phyloP scores from a whole-genome alignment of 2,329 filamentous ascomycete genomes.

The Phaeosphaeriaceae sp. region DNA sequence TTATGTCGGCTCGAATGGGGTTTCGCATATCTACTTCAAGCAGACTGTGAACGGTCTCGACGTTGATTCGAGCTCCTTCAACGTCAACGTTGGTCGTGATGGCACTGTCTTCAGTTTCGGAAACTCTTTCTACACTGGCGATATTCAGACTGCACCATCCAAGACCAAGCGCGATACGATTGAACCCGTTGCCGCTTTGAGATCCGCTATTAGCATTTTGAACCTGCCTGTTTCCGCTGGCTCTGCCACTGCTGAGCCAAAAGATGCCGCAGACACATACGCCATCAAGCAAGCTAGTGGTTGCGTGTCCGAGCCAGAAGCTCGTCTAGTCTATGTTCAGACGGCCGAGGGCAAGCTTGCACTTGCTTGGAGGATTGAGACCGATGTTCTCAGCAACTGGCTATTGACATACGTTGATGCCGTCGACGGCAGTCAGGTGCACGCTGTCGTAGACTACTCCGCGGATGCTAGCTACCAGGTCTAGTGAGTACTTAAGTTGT shows the following conservation, averaged over 20 bases:
- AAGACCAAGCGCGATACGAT: conserved; percentile 52
- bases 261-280: conserved; percentile 47
- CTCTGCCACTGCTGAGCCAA: conserved; percentile 50
- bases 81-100: conserved; percentile 64
- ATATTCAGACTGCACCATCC: conserved; percentile 47
- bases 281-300: conserved; percentile 59
- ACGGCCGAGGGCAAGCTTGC: conserved; percentile 57
- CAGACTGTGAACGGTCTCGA: conserved; percentile 66
- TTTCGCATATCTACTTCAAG: conserved; percentile 66
- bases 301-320: conserved; percentile 60
- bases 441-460: conserved; percentile 65
- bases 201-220: conserved; percentile 50
- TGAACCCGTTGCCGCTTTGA: conserved; percentile 55
- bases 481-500: conserved; percentile 49
- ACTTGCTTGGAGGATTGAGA: conserved; percentile 66
- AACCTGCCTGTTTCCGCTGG: conserved; percentile 52
- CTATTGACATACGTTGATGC: conserved; percentile 66
- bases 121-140: conserved; percentile 57
- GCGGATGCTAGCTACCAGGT: conserved; percentile 64
- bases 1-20: conserved; percentile 63
- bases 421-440: conserved; percentile 54
- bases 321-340: conserved; percentile 63
- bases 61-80: conserved; percentile 67
- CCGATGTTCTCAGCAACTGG: conserved; percentile 64
- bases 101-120: conserved; percentile 66